Percentiles rank a stretch among this genome's conserved stretches.
Conservation (phyloP, 164 flowering plant species). For the Cinnamomum chago region DNA sequence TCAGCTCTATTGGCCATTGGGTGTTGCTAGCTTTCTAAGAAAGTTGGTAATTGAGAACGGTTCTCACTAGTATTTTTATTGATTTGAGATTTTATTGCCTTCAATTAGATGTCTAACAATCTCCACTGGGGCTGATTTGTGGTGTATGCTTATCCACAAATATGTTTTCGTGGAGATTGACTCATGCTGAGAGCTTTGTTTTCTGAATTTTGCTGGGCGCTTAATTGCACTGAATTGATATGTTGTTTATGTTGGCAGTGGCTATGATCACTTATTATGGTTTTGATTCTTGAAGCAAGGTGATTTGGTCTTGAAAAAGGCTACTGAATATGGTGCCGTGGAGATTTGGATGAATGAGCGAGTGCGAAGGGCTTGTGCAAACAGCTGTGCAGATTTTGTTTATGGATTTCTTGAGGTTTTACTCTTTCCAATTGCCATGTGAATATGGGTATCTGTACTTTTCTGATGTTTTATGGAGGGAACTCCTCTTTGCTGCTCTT, state of each 20-base stretch:
- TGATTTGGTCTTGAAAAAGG: conserved; percentile 87
- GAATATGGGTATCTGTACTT: conserved; percentile 19
- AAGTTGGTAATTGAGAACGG: no score
- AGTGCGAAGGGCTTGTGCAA: conserved; percentile 88
- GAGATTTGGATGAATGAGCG: conserved; percentile 99
- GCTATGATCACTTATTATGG: background rate
- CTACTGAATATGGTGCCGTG: conserved; percentile 97
- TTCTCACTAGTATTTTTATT: no score
- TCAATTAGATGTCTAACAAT: no score
- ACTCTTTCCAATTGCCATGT: conserved; percentile 18
- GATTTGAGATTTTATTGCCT: no score
- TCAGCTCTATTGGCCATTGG: no score
- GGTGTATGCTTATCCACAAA: no score
- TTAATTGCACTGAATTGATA: no score
- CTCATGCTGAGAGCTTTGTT: no score
- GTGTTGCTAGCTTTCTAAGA: no score
- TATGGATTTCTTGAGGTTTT: conserved; percentile 93
- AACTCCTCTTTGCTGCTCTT: background rate
- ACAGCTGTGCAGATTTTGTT: conserved; percentile 91
- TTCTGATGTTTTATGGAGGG: background rate
- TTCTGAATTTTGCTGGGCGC: background rate
- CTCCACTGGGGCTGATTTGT: no score
- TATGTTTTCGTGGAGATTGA: no score
- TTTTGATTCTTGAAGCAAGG: conserved; percentile 44
- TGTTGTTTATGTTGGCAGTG: background rate